Percentiles rank a stretch among this genome's conserved stretches.
Conservation (phyloP, 768 basidiomycete genomes). For the Tylopilus sp. region DNA sequence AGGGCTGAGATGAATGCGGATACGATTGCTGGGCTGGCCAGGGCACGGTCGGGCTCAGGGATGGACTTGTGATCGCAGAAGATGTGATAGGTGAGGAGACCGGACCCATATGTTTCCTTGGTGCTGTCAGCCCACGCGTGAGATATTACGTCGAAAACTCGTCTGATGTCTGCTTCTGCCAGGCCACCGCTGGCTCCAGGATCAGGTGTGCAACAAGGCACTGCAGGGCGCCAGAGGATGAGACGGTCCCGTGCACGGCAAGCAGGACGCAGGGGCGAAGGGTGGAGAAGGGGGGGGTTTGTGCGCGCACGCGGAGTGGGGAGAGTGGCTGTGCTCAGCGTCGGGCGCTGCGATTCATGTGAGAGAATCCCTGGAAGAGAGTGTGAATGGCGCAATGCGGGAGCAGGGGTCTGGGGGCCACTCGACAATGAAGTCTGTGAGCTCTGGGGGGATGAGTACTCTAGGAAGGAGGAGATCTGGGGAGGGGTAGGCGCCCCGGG, state of each 20-base stretch:
- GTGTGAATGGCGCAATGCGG: no score
- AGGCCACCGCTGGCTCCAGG: no score
- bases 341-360: no score
- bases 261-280: no score
- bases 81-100: background rate
- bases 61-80: background rate
- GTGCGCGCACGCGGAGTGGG: no score
- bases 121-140: background rate
- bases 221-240: no score
- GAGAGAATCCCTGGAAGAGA: no score
- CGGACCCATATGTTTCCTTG: fast-evolving
- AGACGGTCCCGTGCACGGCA: no score
- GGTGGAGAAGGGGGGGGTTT: no score
- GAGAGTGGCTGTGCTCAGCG: no score
- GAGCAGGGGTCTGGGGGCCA: fast-evolving
- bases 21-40: fast-evolving
- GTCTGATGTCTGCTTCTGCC: no score
- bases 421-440: background rate
- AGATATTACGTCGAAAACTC: background rate
- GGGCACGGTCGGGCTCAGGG: background rate
- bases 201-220: no score
- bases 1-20: background rate
- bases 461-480: background rate
- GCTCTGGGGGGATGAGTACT: background rate
- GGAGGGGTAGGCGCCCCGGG: background rate